Conservation (phyloP, 768 basidiomycete species). For the Trametes maxima region DNA sequence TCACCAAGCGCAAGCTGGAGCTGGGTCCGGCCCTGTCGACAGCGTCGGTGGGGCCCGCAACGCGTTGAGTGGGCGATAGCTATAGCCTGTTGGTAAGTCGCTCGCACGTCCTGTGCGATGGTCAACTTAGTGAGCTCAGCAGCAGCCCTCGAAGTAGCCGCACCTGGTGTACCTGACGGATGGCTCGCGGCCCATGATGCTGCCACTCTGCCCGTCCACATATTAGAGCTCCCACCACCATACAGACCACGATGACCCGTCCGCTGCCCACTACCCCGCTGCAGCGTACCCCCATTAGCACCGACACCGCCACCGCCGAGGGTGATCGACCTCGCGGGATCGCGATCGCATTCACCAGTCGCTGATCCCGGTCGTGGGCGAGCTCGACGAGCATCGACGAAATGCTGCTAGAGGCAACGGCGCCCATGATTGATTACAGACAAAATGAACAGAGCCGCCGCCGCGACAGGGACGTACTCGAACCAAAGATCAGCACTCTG, state of each 20-base stretch:
- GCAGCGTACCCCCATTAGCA: too few species aligned
- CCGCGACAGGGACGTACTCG: too few species aligned
- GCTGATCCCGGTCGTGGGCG: constrained; percentile 39
- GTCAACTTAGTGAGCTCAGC: not conserved
- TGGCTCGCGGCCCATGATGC: constrained; percentile 22
- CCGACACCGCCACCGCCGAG: too few species aligned
- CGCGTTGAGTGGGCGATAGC: constrained; percentile 29
- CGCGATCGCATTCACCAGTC: too few species aligned
- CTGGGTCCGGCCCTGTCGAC: constrained; percentile 47
- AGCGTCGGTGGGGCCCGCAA: constrained; percentile 40
- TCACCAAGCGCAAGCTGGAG: constrained; percentile 39
- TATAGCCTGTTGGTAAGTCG: constrained; percentile 32
- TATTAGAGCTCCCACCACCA: constrained; percentile 12
- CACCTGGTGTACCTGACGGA: constrained; percentile 23
- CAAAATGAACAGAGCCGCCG: too few species aligned
- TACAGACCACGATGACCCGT: constrained; percentile 23
- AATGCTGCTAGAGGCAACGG: constrained; percentile 48
- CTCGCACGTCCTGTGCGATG: too few species aligned
- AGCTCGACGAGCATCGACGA: constrained; percentile 47
- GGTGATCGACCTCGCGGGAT: too few species aligned
- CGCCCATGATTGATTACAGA: constrained; percentile 33
- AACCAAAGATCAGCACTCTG: too few species aligned
- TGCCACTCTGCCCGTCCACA: constrained; percentile 27
- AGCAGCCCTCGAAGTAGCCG: constrained; percentile 29
- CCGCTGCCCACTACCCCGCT: too few species aligned